Conservation (phyloP, 2,329 filamentous ascomycete species). For the Colletotrichum nymphaeae region DNA sequence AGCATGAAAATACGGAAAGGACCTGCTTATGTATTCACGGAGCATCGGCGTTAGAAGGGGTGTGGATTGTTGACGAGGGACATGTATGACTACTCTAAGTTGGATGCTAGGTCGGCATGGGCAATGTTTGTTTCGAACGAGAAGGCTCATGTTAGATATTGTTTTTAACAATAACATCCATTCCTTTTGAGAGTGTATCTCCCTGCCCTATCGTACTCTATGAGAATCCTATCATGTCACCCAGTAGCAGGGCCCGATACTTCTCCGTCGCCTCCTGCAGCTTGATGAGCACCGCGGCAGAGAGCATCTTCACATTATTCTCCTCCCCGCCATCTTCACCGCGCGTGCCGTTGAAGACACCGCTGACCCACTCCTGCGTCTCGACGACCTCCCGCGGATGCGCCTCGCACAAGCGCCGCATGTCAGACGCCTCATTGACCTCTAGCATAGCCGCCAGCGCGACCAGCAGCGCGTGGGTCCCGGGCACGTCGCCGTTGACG, state of each 20-base stretch:
- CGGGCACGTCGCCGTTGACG: constrained; percentile 69
- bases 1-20: neutral
- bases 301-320: constrained; percentile 81
- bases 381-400: constrained; percentile 84
- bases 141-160: neutral
- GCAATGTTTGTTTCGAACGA: neutral
- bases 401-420: constrained; percentile 77
- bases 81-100: neutral
- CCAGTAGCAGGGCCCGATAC: constrained; percentile 82
- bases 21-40: neutral
- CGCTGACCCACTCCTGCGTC: constrained; percentile 85
- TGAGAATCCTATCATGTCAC: constrained; percentile 64
- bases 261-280: constrained; percentile 85
- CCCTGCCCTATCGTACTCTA: constrained; percentile 1
- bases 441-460: constrained; percentile 84
- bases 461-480: constrained; percentile 82
- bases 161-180: constrained; percentile 1
- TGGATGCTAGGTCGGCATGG: constrained; percentile 2
- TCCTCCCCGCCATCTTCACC: constrained; percentile 73
- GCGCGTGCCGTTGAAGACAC: constrained; percentile 74
- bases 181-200: neutral
- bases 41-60: constrained; percentile 13
- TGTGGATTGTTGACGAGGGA: neutral
- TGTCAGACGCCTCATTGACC: constrained; percentile 70
- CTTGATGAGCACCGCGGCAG: constrained; percentile 81